phyloP scores from a whole-genome alignment of 352 stramenopile genomes.

The Globisporangium mamillatum region DNA sequence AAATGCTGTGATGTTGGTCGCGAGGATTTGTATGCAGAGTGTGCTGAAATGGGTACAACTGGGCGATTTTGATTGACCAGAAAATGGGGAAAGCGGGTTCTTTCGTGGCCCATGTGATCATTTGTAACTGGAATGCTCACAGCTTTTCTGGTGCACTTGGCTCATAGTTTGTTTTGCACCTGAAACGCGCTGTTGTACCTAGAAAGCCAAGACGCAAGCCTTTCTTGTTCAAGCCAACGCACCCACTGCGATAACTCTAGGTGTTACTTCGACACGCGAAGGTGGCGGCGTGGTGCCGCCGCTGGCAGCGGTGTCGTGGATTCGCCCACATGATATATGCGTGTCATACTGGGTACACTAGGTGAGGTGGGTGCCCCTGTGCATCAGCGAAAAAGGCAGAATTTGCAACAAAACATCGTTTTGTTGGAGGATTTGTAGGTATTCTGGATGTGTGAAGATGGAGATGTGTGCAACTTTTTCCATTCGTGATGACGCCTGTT shows the following conservation, averaged over 20 bases:
- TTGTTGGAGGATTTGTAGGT: slow-evolving; percentile 2
- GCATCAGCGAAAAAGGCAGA: neutral
- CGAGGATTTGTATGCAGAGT: neutral
- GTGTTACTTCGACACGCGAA: neutral
- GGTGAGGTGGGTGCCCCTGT: slow-evolving; percentile 5
- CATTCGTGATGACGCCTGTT: neutral
- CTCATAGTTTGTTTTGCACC: neutral
- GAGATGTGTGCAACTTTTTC: neutral
- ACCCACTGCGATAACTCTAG: neutral
- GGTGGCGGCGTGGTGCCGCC: neutral
- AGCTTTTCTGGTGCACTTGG: neutral
- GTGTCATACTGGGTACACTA: slow-evolving; percentile 1
- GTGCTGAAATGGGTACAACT: neutral
- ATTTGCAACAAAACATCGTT: neutral
- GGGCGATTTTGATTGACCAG: neutral
- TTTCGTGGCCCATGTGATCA: neutral
- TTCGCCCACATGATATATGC: neutral
- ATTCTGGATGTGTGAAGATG: neutral
- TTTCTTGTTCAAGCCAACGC: neutral
- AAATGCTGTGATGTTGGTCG: too few species aligned
- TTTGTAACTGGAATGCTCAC: neutral
- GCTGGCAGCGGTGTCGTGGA: neutral
- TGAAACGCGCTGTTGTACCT: neutral
- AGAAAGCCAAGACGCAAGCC: neutral
- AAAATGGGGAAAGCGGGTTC: neutral